phyloP scores from a whole-genome alignment of 768 basidiomycete genomes.

The Termitomyces sp. region DNA sequence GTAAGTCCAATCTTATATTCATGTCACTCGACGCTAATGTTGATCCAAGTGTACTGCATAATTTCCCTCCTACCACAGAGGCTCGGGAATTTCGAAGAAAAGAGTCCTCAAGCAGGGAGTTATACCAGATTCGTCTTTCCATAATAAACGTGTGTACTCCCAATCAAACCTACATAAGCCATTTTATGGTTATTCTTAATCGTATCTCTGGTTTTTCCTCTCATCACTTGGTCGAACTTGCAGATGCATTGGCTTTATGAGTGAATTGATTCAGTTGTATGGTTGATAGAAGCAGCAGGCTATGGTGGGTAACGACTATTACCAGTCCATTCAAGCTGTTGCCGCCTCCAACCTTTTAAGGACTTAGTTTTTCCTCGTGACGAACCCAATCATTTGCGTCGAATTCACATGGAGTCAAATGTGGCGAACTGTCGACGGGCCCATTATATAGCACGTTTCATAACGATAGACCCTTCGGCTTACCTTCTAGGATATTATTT shows the following conservation, averaged over 20 bases:
- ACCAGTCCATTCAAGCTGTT: neutral
- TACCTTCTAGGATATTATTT: too few species aligned
- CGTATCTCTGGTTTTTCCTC: constrained; percentile 7
- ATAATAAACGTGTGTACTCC: constrained; percentile 16
- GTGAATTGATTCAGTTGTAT: neutral
- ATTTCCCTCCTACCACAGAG: constrained; percentile 4
- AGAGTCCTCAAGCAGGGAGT: constrained; percentile 7
- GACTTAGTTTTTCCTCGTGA: neutral
- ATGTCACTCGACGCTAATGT: neutral
- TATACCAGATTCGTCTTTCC: constrained; percentile 13
- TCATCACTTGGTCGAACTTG: neutral
- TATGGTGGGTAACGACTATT: neutral
- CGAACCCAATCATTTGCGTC: neutral
- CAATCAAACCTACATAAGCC: constrained; percentile 6
- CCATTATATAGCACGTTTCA: too few species aligned
- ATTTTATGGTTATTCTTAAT: constrained; percentile 15
- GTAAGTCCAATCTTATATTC: constrained; percentile 7
- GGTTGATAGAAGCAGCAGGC: neutral
- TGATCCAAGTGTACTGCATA: constrained; percentile 8
- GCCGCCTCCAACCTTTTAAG: neutral
- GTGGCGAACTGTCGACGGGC: neutral
- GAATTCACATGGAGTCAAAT: neutral
- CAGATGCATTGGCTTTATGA: neutral
- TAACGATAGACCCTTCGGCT: too few species aligned
- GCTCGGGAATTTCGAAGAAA: neutral